Evolutionary conservation across 164 flowering plant species (phyloP).

Genomic region (Euptelea pleiosperma): DNA sequence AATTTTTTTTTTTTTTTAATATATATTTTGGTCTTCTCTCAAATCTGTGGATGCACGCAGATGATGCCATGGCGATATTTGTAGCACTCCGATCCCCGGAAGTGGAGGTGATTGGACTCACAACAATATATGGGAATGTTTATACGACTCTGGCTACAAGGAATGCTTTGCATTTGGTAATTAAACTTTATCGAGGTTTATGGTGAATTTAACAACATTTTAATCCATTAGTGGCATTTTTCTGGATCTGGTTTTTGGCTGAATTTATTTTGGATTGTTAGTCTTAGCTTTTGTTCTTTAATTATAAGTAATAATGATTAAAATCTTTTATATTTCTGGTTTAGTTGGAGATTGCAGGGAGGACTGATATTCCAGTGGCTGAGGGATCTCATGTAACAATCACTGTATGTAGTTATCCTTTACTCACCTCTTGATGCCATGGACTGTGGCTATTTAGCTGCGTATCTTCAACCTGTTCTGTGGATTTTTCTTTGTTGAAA

Average conservation of each 20-base stretch:
- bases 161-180: constrained; percentile 87
- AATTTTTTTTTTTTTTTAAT: too few relatives aligned
- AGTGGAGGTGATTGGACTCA: constrained; percentile 83
- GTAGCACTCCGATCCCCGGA: constrained; percentile 75
- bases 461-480: neutral
- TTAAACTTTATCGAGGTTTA: neutral
- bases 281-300: neutral
- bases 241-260: neutral
- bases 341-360: constrained; percentile 83
- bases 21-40: too few relatives aligned
- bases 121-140: constrained; percentile 87
- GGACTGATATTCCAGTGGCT: constrained; percentile 90
- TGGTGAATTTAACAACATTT: neutral
- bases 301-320: neutral
- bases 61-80: constrained; percentile 97
- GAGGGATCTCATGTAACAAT: constrained; percentile 84
- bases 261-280: neutral
- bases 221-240: neutral
- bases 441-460: too few relatives aligned
- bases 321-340: constrained; percentile 14
- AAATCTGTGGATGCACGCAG: constrained; percentile 27
- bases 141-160: constrained; percentile 82
- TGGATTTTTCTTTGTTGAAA: too few relatives aligned
- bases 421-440: neutral
- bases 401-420: constrained; percentile 47